These are phyloP conservation scores for Penicillium tannophilum DNA, from an alignment of 495 filamentous ascomycete genomes.

Conservation along the genomic window DNA sequence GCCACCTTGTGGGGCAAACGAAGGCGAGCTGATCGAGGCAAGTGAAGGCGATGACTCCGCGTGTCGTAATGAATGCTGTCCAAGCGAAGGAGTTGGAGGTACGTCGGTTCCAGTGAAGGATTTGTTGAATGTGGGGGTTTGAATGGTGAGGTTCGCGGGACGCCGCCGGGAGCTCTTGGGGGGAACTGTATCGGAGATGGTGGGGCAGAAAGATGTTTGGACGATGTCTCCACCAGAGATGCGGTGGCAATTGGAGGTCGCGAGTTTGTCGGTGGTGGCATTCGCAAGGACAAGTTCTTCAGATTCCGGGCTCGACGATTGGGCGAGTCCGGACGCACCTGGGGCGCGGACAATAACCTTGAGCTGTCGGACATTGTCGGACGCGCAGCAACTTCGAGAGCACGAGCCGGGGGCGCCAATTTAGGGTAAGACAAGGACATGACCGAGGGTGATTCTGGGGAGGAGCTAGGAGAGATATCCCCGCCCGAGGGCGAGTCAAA, in stretches of 20 bases:
- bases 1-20: conserved; percentile 59
- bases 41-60: conserved; percentile 71
- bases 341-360: conserved; percentile 39
- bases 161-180: conserved; percentile 68
- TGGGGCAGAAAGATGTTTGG: conserved; percentile 66
- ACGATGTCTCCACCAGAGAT: conserved; percentile 44
- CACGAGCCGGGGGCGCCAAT: conserved; percentile 35
- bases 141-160: conserved; percentile 74
- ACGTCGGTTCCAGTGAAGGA: conserved; percentile 45
- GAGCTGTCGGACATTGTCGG: conserved; percentile 28
- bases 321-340: conserved; percentile 55
- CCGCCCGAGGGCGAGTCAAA: conserved; percentile 84
- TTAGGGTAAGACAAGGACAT: conserved; percentile 46
- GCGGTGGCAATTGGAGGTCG: conserved; percentile 55
- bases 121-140: conserved; percentile 58
- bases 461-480: conserved; percentile 91
- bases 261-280: conserved; percentile 55
- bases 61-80: conserved; percentile 57
- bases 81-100: conserved; percentile 53
- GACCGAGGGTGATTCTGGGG: conserved; percentile 81
- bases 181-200: conserved; percentile 84
- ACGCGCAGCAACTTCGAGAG: conserved; percentile 27
- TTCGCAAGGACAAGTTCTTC: conserved; percentile 90
- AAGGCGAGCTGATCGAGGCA: conserved; percentile 58
- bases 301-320: conserved; percentile 80